Conservation (phyloP, 148 eudicot species). For the Rhododendron henanense region DNA sequence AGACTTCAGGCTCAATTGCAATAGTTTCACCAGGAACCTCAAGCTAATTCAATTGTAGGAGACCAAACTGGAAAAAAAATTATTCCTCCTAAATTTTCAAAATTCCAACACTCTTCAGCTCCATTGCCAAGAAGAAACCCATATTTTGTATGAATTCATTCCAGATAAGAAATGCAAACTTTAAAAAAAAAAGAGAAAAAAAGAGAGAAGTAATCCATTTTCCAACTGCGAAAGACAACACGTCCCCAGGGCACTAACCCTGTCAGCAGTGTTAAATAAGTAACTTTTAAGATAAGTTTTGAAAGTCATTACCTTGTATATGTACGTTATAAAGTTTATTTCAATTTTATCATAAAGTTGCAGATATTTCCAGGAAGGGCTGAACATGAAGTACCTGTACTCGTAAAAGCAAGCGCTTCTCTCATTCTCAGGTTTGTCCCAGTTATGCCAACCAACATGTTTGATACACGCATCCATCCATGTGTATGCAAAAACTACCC, state of each 20-base stretch:
- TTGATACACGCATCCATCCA: slow-evolving; percentile 82
- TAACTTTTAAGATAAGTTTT: not conserved
- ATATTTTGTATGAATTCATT: not conserved
- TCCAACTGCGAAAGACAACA: not conserved
- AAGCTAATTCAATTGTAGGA: not conserved
- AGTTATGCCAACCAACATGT: slow-evolving; percentile 85
- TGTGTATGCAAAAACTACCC: slow-evolving; percentile 90
- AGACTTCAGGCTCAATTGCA: not conserved
- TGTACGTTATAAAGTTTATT: not conserved
- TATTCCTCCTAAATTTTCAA: not conserved
- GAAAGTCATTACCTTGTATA: not conserved
- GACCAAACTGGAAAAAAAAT: not conserved
- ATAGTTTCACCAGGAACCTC: not conserved
- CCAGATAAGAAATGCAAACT: not conserved
- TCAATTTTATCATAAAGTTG: not conserved
- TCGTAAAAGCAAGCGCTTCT: slow-evolving; percentile 96
- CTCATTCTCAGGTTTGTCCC: slow-evolving; percentile 93
- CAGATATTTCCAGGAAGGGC: not conserved
- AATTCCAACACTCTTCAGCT: not conserved
- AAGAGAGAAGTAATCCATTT: not conserved
- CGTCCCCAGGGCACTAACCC: not conserved
- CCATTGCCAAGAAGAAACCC: not conserved
- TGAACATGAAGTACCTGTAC: slow-evolving; percentile 54
- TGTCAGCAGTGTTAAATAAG: not conserved
- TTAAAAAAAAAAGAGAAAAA: not conserved